phyloP scores from a whole-genome alignment of 352 stramenopile species.

The Globisporangium ultimum region DNA sequence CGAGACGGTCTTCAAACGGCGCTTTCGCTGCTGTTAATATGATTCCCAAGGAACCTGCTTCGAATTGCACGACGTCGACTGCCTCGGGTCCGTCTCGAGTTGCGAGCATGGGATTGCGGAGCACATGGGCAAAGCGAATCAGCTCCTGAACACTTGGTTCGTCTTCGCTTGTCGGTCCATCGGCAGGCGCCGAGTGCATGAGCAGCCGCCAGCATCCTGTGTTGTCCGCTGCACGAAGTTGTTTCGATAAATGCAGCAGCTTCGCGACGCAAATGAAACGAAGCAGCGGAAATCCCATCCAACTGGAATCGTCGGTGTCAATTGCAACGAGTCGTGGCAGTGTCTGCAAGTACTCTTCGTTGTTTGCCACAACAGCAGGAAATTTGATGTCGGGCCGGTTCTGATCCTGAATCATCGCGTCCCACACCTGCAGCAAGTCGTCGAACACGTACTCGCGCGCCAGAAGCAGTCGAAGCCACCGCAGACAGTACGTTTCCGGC shows the following conservation, averaged over 20 bases:
- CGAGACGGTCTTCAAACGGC: slow-evolving; percentile 52
- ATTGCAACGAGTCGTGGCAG: slow-evolving; percentile 25
- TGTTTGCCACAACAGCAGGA: slow-evolving; percentile 24
- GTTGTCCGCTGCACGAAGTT: slow-evolving; percentile 55
- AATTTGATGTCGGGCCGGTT: slow-evolving; percentile 33
- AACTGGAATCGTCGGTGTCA: slow-evolving; percentile 17
- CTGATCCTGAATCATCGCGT: slow-evolving; percentile 58
- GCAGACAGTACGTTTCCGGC: slow-evolving; percentile 76
- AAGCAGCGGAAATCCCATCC: slow-evolving; percentile 65
- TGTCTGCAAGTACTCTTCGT: slow-evolving; percentile 33
- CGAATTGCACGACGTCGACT: slow-evolving; percentile 65
- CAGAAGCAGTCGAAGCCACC: slow-evolving; percentile 77
- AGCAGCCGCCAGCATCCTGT: slow-evolving; percentile 70
- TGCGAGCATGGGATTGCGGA: slow-evolving; percentile 59
- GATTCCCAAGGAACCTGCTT: slow-evolving; percentile 59
- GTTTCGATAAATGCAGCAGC: slow-evolving; percentile 48
- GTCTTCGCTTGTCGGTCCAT: slow-evolving; percentile 13
- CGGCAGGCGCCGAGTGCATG: slow-evolving; percentile 43
- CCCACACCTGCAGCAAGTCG: slow-evolving; percentile 60
- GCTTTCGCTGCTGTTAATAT: slow-evolving; percentile 49
- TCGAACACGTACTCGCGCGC: slow-evolving; percentile 72
- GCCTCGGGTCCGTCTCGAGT: slow-evolving; percentile 19
- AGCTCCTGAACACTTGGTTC: slow-evolving; percentile 23
- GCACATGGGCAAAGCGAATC: slow-evolving; percentile 45
- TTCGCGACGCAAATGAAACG: slow-evolving; percentile 68